Evolutionary conservation across 768 basidiomycete species (phyloP).

Genomic region (Tephrocybe rancida): DNA sequence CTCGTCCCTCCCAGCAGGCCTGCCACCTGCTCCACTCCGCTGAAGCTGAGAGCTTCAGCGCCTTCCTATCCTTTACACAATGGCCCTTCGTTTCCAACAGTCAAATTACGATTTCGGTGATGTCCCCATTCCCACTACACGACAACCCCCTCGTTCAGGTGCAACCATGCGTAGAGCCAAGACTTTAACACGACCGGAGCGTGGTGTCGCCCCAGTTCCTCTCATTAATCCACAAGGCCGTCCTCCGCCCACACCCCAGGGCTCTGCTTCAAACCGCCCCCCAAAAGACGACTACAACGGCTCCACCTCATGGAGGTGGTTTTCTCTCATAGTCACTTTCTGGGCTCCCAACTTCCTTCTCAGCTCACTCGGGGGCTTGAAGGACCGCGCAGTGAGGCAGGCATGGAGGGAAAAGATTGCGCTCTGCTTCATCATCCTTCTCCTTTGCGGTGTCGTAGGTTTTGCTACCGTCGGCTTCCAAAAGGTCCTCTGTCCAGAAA

Average conservation of each 20-base stretch:
- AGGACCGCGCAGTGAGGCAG: constrained; percentile 74
- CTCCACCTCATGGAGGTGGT: constrained; percentile 76
- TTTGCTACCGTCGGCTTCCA: constrained; percentile 96
- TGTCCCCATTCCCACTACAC: constrained; percentile 69
- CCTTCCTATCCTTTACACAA: constrained; percentile 30
- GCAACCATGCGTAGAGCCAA: constrained; percentile 84
- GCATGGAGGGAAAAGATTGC: constrained; percentile 99
- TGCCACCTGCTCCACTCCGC: constrained; percentile 24
- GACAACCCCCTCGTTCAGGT: constrained; percentile 53
- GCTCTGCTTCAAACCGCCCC: constrained; percentile 26
- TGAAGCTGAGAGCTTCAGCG: constrained; percentile 17
- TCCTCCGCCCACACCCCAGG: constrained; percentile 37
- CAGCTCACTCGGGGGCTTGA: constrained; percentile 74
- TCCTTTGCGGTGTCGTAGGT: constrained; percentile 80
- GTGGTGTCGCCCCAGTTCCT: constrained; percentile 90
- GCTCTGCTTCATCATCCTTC: constrained; percentile 81
- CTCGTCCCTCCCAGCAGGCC: constrained; percentile 20
- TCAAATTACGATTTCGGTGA: constrained; percentile 55
- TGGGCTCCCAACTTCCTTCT: constrained; percentile 89
- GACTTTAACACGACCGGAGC: constrained; percentile 95
- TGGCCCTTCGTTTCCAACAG: constrained; percentile 58
- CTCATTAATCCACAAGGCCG: constrained; percentile 83
- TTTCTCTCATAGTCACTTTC: constrained; percentile 79
- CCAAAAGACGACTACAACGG: constrained; percentile 41
- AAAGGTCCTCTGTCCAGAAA: constrained; percentile 84